Percentiles rank a stretch among this genome's conserved stretches.
Conservation (phyloP, 495 filamentous ascomycete genomes). For the Penicillium coffeae region DNA sequence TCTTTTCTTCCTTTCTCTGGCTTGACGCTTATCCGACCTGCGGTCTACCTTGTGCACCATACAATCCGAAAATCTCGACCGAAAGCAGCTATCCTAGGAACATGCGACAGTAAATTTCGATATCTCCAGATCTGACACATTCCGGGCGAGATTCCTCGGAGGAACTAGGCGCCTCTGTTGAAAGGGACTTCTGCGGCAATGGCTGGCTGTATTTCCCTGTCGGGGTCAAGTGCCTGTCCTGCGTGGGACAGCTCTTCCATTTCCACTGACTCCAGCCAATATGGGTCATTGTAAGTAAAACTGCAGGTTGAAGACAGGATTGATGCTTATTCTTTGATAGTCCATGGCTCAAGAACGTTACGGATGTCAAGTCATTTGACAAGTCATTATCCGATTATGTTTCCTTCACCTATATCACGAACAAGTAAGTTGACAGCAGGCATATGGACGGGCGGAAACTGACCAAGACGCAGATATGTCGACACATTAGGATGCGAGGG, state of each 20-base stretch:
- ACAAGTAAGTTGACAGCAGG: conserved; percentile 56
- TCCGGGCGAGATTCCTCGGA: conserved; percentile 16
- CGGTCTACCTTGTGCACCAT: conserved; percentile 11
- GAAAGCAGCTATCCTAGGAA: background rate
- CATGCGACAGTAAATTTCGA: conserved; percentile 3
- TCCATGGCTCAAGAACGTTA: conserved; percentile 82
- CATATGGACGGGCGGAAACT: conserved; percentile 9
- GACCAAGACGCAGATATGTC: conserved; percentile 27
- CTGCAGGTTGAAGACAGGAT: background rate
- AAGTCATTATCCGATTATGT: conserved; percentile 68
- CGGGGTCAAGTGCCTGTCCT: conserved; percentile 72
- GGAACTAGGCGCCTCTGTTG: background rate
- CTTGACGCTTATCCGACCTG: conserved; percentile 22
- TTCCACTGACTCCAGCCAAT: conserved; percentile 63
- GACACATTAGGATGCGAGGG: conserved; percentile 73
- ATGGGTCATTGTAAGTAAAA: conserved; percentile 69
- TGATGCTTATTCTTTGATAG: conserved; percentile 45
- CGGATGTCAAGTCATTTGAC: conserved; percentile 75
- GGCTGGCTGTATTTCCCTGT: conserved; percentile 70
- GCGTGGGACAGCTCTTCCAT: conserved; percentile 82
- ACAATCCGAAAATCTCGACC: background rate
- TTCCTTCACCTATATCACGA: conserved; percentile 63
- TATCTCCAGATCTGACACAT: conserved; percentile 17
- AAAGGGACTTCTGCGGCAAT: conserved; percentile 20
- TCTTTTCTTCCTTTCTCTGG: conserved; percentile 18